Evolutionary conservation across 2,329 filamentous ascomycete species (phyloP), one percentile per base, ranked within the genome.

Genomic region (Fusarium sp.): DNA sequence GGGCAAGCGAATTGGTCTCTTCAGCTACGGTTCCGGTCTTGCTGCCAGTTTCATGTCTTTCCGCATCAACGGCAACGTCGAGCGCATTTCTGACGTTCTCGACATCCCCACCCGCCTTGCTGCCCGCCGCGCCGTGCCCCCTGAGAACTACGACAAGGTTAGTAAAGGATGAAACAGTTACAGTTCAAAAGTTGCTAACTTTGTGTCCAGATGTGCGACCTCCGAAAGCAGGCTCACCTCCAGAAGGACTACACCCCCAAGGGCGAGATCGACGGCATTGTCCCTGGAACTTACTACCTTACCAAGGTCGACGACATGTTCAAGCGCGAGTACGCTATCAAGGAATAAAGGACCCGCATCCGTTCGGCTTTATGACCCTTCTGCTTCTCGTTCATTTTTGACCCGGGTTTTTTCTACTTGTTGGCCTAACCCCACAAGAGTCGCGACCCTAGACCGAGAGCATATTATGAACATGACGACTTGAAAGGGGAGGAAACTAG

Each of bases 301-400:
- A 88, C 88, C 77, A 89, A 90, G 79, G 87, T 96, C 51, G 92
- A 96, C 77, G 91, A 93, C 74, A 93, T 93, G 91, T 96, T 92
- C 89, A 90, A 91, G 83, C 88, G 92, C 76, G 87, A 87, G 78
- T 96, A 96, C 81, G 82, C 85, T 61, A 79, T 94, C 83, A 92
- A 94, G 86, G 89, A 86, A 79, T 94, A 87, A 78, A 73, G 6
- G 54, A 25, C 42, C 49, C 11, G 18, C 46, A 27, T 31, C 36
- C 20, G 10, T 31, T 31, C 11, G 54, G 63, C 54, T 38, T 65
- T 57, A 67, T 57, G 56, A 64, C 42, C 40, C 54, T 73, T 73
- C 40, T 65, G 61, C 61, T 66, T 65, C 66, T 67, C 59, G 54
- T 55, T 31, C 62, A 64, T 65, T 31, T 64, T 55, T 23, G 53